Evolutionary conservation across 106 monocot genomes (phyloP).

Genomic region (Allium cepa): DNA sequence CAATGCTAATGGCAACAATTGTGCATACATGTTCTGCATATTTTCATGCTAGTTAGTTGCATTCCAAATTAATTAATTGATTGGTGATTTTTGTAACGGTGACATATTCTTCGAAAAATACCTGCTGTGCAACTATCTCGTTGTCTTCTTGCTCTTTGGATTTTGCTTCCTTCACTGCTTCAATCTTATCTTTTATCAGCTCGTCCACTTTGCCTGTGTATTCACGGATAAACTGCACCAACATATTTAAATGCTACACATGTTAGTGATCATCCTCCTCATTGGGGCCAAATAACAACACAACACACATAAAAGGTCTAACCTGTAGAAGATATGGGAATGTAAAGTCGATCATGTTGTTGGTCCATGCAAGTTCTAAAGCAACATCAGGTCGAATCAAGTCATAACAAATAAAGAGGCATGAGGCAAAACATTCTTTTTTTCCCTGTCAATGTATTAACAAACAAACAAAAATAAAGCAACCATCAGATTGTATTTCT

Average conservation of each 20-base stretch:
- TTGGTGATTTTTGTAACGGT: neutral
- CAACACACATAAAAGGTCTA: neutral
- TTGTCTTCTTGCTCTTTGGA: constrained; percentile 90
- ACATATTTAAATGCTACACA: neutral
- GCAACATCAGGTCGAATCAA: constrained; percentile 89
- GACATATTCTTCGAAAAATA: constrained; percentile 7
- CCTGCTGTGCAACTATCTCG: constrained; percentile 98
- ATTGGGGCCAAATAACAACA: neutral
- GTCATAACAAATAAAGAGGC: constrained; percentile 97
- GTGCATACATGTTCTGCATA: constrained; percentile 98
- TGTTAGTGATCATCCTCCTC: no score
- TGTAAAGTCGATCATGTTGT: constrained; percentile 91
- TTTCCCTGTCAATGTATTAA: constrained; percentile 65
- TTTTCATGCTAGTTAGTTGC: neutral
- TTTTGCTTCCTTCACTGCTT: constrained; percentile 68
- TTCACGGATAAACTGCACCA: constrained; percentile 82
- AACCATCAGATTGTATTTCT: neutral
- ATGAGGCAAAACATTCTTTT: constrained; percentile 98
- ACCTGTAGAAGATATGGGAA: constrained; percentile 98
- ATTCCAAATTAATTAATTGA: neutral
- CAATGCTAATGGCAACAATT: constrained; percentile 84
- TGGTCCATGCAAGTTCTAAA: constrained; percentile 96
- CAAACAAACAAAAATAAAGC: neutral
- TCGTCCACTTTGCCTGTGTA: constrained; percentile 93
- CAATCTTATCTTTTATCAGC: constrained; percentile 82